A percentile compares a stretch with the other conserved stretches of the same genome.
These are phyloP conservation scores for Pyrenopolyporus hunteri DNA, from an alignment of 495 filamentous ascomycete species.

Conservation along the genomic window DNA sequence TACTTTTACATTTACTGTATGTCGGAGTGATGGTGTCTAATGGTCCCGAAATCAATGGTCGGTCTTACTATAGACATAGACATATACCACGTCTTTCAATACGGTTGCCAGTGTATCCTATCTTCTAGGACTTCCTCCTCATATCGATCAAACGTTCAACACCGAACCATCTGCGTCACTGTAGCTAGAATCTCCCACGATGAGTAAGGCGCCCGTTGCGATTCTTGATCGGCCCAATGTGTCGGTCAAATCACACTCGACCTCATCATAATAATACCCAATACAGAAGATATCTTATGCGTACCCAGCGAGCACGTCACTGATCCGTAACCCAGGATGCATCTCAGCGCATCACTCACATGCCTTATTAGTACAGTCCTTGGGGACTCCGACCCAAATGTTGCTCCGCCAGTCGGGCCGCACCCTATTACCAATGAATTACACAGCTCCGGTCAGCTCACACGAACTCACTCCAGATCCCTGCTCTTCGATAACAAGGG, in stretches of 20 bases:
- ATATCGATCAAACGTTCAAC: too few species aligned
- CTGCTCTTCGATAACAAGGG: slow-evolving; percentile 9
- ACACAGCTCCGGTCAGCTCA: not conserved
- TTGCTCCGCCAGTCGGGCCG: slow-evolving; percentile 17
- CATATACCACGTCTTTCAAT: not conserved
- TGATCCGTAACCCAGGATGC: not conserved
- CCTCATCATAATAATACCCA: not conserved
- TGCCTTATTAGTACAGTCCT: slow-evolving; percentile 6
- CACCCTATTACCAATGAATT: slow-evolving; percentile 19
- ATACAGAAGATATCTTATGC: not conserved
- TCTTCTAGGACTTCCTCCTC: not conserved
- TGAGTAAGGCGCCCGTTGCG: not conserved
- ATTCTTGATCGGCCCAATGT: not conserved
- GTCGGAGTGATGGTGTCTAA: too few species aligned
- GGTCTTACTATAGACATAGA: not conserved
- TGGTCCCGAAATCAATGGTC: too few species aligned
- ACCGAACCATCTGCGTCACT: not conserved
- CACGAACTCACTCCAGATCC: not conserved
- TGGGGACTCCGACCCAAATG: not conserved
- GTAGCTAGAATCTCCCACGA: not conserved
- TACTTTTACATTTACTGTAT: not conserved
- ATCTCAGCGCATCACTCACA: not conserved
- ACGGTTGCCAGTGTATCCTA: not conserved
- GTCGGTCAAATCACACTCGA: not conserved
- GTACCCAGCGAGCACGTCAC: slow-evolving; percentile 13